Percentiles rank a stretch among this genome's conserved stretches.
These are phyloP conservation scores for Rubia peregrina DNA, from an alignment of 305 asterid species.

Conservation along the genomic window DNA sequence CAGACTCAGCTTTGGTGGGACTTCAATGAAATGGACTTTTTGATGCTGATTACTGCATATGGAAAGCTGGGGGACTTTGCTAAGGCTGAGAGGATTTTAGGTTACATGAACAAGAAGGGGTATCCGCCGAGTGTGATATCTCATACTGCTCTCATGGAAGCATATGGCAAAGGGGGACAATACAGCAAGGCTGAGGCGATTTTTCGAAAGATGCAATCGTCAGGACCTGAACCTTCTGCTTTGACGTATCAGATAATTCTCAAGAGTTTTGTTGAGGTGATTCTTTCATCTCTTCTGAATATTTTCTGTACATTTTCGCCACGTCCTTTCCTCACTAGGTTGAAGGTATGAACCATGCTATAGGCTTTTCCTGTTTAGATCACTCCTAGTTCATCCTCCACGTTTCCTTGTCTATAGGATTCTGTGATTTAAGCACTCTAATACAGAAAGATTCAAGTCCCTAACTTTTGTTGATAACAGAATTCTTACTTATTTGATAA, in stretches of 20 bases:
- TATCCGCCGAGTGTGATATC: slow-evolving; percentile 76
- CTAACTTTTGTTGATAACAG: background rate
- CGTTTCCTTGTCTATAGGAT: background rate
- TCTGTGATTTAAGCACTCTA: background rate
- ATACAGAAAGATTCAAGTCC: background rate
- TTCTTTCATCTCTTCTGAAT: slow-evolving; percentile 2
- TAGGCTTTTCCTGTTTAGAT: background rate
- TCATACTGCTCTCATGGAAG: slow-evolving; percentile 94
- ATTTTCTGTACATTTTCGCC: background rate
- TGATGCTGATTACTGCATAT: slow-evolving; percentile 90
- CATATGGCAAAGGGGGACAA: slow-evolving; percentile 83
- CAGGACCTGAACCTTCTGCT: slow-evolving; percentile 97
- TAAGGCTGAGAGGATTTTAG: slow-evolving; percentile 76
- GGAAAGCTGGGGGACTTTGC: slow-evolving; percentile 82
- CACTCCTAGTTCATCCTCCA: background rate
- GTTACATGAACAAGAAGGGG: slow-evolving; percentile 69
- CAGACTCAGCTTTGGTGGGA: slow-evolving; percentile 94
- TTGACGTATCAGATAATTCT: slow-evolving; percentile 88
- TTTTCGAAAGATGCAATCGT: slow-evolving; percentile 82
- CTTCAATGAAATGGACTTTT: slow-evolving; percentile 84
- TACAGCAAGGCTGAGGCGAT: slow-evolving; percentile 77
- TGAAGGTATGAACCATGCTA: no score
- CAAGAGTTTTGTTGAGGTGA: slow-evolving; percentile 77
- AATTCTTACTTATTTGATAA: background rate
- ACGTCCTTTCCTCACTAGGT: background rate